Conservation (phyloP, 805 yeast species). For the Teunomyces cretensis region DNA sequence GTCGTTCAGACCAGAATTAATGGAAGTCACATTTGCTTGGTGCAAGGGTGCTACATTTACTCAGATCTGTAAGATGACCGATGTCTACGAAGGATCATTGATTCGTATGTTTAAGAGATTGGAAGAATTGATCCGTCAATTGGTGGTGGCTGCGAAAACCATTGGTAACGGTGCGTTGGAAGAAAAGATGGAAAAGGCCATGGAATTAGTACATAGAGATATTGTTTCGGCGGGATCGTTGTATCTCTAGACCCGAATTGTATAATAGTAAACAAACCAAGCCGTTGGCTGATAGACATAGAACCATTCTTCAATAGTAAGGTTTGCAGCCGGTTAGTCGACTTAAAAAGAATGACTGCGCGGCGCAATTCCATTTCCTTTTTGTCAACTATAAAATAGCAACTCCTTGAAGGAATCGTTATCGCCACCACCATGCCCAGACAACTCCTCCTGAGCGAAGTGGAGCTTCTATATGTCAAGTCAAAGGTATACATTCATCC, state of each 20-base stretch:
- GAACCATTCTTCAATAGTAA: not conserved
- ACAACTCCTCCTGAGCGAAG: constrained; percentile 27
- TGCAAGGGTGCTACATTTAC: constrained; percentile 95
- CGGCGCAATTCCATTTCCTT: not conserved
- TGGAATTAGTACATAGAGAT: constrained; percentile 88
- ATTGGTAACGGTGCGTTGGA: constrained; percentile 88
- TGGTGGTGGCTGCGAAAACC: constrained; percentile 88
- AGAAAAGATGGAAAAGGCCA: constrained; percentile 83
- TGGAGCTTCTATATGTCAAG: constrained; percentile 52
- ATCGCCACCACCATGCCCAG: not conserved
- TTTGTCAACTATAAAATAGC: too few species aligned
- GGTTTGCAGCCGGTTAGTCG: not conserved
- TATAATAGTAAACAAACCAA: not conserved
- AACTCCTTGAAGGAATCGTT: too few species aligned
- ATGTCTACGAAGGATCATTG: constrained; percentile 94
- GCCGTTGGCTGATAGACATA: not conserved
- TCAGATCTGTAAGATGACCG: constrained; percentile 97
- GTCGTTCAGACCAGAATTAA: constrained; percentile 84
- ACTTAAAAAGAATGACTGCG: not conserved
- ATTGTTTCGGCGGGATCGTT: constrained; percentile 95
- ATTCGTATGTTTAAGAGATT: constrained; percentile 92
- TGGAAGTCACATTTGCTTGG: constrained; percentile 98
- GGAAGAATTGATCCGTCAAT: constrained; percentile 89
- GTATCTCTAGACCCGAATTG: constrained; percentile 48
- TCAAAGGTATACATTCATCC: constrained; percentile 86